Conservation (phyloP, 768 basidiomycete genomes). For the Suillus subalutaceus region DNA sequence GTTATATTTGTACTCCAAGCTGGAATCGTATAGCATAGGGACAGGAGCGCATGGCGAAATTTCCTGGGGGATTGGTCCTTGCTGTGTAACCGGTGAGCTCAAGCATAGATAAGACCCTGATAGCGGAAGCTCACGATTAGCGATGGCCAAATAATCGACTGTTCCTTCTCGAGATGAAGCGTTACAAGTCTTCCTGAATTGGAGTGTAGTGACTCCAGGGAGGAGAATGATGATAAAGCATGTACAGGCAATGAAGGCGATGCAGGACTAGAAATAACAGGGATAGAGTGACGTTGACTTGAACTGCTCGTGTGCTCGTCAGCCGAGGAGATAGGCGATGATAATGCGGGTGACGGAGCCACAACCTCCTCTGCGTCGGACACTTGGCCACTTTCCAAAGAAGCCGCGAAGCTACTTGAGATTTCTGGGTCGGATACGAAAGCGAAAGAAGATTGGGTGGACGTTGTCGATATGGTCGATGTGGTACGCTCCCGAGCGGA, state of each 20-base stretch:
- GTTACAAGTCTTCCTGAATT: slow-evolving; percentile 71
- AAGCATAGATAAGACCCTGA: background rate
- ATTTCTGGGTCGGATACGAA: slow-evolving; percentile 84
- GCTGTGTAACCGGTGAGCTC: background rate
- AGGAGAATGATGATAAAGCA: slow-evolving; percentile 74
- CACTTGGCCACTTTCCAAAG: slow-evolving; percentile 70
- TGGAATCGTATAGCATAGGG: slow-evolving; percentile 54
- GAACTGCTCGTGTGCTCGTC: slow-evolving; percentile 44
- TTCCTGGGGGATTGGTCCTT: slow-evolving; percentile 64
- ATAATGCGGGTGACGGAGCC: slow-evolving; percentile 56
- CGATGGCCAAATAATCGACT: slow-evolving; percentile 82
- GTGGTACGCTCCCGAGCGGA: slow-evolving; percentile 72
- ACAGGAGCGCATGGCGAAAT: slow-evolving; percentile 55
- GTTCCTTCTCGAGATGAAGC: slow-evolving; percentile 78
- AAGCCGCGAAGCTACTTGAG: slow-evolving; percentile 83
- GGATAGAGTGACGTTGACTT: slow-evolving; percentile 23
- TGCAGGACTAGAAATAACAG: slow-evolving; percentile 51
- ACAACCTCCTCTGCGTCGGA: slow-evolving; percentile 73
- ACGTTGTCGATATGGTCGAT: slow-evolving; percentile 73
- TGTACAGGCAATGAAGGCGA: slow-evolving; percentile 59
- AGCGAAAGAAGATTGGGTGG: slow-evolving; percentile 81
- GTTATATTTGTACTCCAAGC: slow-evolving; percentile 66
- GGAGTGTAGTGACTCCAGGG: slow-evolving; percentile 70
- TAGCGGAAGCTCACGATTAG: slow-evolving; percentile 49
- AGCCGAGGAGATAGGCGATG: slow-evolving; percentile 64